phyloP scores from a whole-genome alignment of 2,329 filamentous ascomycete species.

The Fusarium clavum region DNA sequence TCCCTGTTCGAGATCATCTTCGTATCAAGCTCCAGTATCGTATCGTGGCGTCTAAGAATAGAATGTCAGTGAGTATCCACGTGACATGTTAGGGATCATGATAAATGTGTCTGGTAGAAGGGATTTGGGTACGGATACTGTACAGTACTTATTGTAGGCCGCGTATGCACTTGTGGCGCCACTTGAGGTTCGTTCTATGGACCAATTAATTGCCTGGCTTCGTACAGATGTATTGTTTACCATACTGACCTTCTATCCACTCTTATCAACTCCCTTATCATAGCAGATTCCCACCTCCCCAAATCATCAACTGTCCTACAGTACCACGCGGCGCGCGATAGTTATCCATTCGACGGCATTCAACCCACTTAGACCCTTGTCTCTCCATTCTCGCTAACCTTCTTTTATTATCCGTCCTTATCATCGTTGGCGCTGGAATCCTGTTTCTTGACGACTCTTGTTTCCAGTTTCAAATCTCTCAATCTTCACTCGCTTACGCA shows the following conservation, averaged over 20 bases:
- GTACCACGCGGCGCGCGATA: conserved; percentile 19
- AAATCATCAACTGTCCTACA: conserved; percentile 9
- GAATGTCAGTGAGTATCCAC: conserved; percentile 5
- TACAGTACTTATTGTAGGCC: conserved; percentile 1
- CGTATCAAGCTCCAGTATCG: neutral
- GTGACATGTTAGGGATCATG: conserved; percentile 10
- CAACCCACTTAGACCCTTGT: conserved; percentile 35
- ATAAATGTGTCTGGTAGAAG: neutral
- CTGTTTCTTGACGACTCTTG: conserved; percentile 19
- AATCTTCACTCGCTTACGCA: conserved; percentile 32
- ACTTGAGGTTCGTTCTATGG: neutral
- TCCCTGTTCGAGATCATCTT: conserved; percentile 4
- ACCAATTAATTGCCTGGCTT: conserved; percentile 2
- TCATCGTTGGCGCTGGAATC: conserved; percentile 18
- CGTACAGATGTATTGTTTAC: neutral
- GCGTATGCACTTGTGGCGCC: conserved; percentile 20
- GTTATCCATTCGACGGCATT: conserved; percentile 36
- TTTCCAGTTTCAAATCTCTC: conserved; percentile 21
- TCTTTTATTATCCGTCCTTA: conserved; percentile 25
- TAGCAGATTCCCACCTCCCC: neutral
- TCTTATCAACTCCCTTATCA: conserved; percentile 33
- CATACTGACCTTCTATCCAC: neutral
- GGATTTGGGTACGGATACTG: neutral
- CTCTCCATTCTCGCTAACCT: conserved; percentile 28
- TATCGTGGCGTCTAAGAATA: conserved; percentile 26